Evolutionary conservation across 2,329 filamentous ascomycete species (phyloP).

Genomic region (Penicillium olsonii): DNA sequence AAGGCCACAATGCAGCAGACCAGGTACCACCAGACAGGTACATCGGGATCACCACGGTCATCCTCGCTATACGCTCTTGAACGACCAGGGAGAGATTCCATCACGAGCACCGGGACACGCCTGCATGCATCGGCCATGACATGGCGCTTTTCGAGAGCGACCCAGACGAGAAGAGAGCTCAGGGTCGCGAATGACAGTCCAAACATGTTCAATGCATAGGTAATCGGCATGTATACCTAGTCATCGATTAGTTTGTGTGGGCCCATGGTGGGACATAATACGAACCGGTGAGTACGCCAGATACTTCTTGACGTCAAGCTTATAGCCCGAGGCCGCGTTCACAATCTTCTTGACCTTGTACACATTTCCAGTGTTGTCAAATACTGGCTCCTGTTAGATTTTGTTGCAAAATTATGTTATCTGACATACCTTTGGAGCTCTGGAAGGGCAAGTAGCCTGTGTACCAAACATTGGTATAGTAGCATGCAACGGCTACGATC

Average conservation of each 20-base stretch:
- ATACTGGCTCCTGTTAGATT: constrained; percentile 46
- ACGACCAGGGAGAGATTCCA: constrained; percentile 9
- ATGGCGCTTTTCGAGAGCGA: constrained; percentile 23
- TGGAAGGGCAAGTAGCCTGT: constrained; percentile 23
- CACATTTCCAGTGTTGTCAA: constrained; percentile 64
- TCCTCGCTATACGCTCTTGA: neutral
- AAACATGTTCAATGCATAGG: constrained; percentile 41
- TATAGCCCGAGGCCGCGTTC: constrained; percentile 55
- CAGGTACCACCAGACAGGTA: constrained; percentile 28
- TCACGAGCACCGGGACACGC: constrained; percentile 5
- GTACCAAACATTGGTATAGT: constrained; percentile 37
- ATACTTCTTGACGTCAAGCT: constrained; percentile 63
- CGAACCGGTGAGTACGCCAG: constrained; percentile 64
- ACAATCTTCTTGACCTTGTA: constrained; percentile 67
- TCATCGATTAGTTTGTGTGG: neutral
- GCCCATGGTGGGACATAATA: neutral
- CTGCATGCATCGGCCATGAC: constrained; percentile 14
- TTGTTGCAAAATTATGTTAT: neutral
- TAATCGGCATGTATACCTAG: constrained; percentile 30
- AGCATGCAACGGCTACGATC: constrained; percentile 57
- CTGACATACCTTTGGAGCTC: constrained; percentile 24
- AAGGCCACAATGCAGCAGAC: constrained; percentile 15
- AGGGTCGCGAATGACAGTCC: constrained; percentile 66
- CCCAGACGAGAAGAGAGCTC: constrained; percentile 48
- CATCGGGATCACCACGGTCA: constrained; percentile 10